Base-by-base conservation (phyloP, 768 basidiomycete species). In the Lactifluus volemus region DNA sequence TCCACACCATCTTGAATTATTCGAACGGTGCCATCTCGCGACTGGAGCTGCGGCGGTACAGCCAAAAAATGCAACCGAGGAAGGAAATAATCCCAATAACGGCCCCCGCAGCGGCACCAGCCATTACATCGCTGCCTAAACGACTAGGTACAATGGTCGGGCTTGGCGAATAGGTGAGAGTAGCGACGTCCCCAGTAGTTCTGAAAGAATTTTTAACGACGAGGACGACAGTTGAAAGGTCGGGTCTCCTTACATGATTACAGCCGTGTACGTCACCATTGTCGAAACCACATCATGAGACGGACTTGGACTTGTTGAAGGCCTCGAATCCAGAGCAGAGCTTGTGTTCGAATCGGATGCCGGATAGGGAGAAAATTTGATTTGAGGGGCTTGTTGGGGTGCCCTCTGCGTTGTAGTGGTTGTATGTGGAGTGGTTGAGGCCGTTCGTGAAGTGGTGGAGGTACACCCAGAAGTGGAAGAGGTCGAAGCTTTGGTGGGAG, bases 51-150 rank as follows among this genome's bases (percentile, higher is more conserved):
- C 49, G 55, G 48, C 59, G 61, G 29, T 70, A 69, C 25, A 25
- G 25, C 68, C 70, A 73, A 58, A 70, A 61, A 32, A 71, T 59
- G 14, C 72, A 57, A 25, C 68, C 66, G 36, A 68, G 54, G 44
- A 73, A 61, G 44, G 67, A 39, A 32, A 69, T 30, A 45, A 72
- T 53, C 2, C 65, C 68, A 10, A 10, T 45, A 11, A 21, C 56
- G 17, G 56, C 63, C 2, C 71, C 73, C 19, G 68, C 68, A 25
- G 67, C 67, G 29, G 69, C 69, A 41, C 73, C 73, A 6, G 65
- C 70, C 50, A 74, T 71, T 11, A 72, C 70, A 29, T 58, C 47
- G 34, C 61, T 63, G 15, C 53, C 17, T 6, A 30, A 3, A 12
- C 9, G 45, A 38, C 53, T 34, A 21, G 64, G 30, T 5, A 65